Conservation (phyloP, 441 rosid genomes). For the Populus tomentosa region DNA sequence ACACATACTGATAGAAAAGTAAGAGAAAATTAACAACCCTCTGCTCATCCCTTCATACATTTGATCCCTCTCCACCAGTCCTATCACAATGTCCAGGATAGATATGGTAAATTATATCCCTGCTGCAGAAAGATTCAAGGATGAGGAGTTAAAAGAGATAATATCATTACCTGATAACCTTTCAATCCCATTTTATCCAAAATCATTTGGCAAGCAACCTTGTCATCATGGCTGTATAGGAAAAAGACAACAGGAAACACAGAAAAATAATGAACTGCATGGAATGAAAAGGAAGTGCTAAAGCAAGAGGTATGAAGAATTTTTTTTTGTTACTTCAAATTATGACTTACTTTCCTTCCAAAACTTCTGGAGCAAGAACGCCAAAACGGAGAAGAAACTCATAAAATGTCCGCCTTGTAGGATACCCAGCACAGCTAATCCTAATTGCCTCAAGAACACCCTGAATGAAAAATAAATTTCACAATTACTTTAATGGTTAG, state of each 20-base stretch:
- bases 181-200: constrained; percentile 84
- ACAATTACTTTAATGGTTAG: constrained; percentile 4
- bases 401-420: constrained; percentile 92
- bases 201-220: constrained; percentile 92
- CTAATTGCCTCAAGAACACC: constrained; percentile 99
- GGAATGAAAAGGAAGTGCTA: not conserved
- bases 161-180: constrained; percentile 85
- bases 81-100: not conserved
- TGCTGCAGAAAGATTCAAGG: not conserved
- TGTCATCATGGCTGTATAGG: constrained; percentile 82
- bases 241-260: constrained; percentile 18
- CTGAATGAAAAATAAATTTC: constrained; percentile 31
- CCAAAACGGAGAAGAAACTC: constrained; percentile 99
- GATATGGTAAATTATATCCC: not conserved
- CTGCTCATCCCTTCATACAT: constrained; percentile 4
- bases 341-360: constrained; percentile 92
- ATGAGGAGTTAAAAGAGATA: constrained; percentile 12
- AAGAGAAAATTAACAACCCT: not conserved
- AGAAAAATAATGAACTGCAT: not conserved
- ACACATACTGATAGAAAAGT: not conserved
- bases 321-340: not conserved
- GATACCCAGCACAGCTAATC: constrained; percentile 99
- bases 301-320: not conserved
- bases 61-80: too few species aligned
- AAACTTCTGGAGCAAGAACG: constrained; percentile 94